Percentiles rank a stretch among this genome's conserved stretches.
Conservation (phyloP, 2,329 filamentous ascomycete species). For the Myriosclerotinia duriaeana region DNA sequence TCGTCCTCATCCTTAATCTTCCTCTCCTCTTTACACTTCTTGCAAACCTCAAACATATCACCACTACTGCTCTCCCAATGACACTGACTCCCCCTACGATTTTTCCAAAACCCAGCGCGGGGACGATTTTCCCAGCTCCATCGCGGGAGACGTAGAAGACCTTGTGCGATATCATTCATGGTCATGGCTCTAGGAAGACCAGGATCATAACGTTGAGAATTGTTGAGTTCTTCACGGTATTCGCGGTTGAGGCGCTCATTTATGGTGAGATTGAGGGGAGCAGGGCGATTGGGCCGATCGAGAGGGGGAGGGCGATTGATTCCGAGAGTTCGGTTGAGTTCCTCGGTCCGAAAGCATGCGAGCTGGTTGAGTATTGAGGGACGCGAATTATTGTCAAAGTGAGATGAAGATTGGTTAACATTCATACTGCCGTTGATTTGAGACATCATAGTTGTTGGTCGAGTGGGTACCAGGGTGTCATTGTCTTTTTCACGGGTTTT, state of each 20-base stretch:
- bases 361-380: not conserved
- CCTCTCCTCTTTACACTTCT: conserved; percentile 30
- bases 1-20: conserved; percentile 20
- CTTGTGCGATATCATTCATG: conserved; percentile 18
- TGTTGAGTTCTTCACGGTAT: not conserved
- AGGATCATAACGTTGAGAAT: conserved; percentile 7
- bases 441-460: not conserved
- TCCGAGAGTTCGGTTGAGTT: not conserved
- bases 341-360: not conserved
- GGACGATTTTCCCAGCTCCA: conserved; percentile 32
- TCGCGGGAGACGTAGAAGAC: conserved; percentile 28
- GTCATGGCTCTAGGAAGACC: not conserved
- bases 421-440: not conserved
- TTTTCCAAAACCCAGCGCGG: not conserved
- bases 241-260: conserved; percentile 14
- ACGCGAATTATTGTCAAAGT: not conserved
- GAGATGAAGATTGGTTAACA: not conserved
- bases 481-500: conserved; percentile 42
- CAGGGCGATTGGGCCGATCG: not conserved
- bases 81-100: conserved; percentile 15
- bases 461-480: not conserved
- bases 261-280: not conserved
- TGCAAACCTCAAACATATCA: conserved; percentile 30
- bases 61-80: conserved; percentile 15
- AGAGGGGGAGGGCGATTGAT: not conserved